Evolutionary conservation across 768 basidiomycete species (phyloP), one percentile per base, ranked within the genome.

Genomic region (Podaxis sp.): DNA sequence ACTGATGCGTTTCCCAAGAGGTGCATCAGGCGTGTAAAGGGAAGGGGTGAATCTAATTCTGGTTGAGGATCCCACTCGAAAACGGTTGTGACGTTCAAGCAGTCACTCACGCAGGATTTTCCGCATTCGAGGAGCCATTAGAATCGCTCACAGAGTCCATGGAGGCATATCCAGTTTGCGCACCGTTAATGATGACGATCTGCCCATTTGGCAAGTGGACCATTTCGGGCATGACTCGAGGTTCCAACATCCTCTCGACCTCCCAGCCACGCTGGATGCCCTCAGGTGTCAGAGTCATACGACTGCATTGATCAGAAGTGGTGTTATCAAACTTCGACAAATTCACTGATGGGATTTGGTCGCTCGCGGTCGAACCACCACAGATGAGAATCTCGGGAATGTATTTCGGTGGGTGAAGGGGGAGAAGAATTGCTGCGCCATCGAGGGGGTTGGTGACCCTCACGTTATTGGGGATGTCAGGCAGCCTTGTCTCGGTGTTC

Each of bases 361-460:
- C 76, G 52, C 69, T 72, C 1, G 73, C 65, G 11, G 70, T 75
- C 7, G 77, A 71, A 22, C 81, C 81, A 47, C 81, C 81, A 66
- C 81, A 83, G 38, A 82, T 76, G 38, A 83, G 73, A 24, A 82
- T 71, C 64, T 80, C 79, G 2, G 81, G 79, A 5, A 74, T 77
- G 61, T 76, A 83, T 46, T 77, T 68, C 1, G 74, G 74, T 25
- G 76, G 74, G 0, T 72, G 71, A 12, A 79, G 69, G 1, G 77
- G 77, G 3, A 78, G 72, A 15, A 79, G 67, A 37, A 73, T 70
- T 41, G 69, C 77, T 46, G 71, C 75, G 58, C 75, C 72, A 64
- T 80, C 71, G 69, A 75, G 73, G 12, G 77, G 75, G 59, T 78
- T 77, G 29, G 74, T 77, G n/a, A 80, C 76, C 7, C 75, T 74